Evolutionary conservation across 108 stramenopile species (phyloP), one percentile per base, ranked within the genome.

Genomic region (Stephanodiscus minutulus): DNA sequence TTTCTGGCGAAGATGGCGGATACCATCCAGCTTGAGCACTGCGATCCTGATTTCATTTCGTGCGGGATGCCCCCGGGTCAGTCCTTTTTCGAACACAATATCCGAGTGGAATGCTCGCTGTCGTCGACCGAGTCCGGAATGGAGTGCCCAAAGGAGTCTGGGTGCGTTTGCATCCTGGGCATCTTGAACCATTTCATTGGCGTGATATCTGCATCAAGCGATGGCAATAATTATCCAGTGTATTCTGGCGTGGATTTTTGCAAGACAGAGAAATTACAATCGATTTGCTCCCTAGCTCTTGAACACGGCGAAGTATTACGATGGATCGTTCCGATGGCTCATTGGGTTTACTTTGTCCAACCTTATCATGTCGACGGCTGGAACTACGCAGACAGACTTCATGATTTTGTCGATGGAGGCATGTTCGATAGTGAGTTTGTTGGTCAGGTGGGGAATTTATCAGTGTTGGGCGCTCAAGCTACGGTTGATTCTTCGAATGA

Each of bases 341-440:
- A 39, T 47, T 61, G 61, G 61, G n/a, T 37, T 21, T 39, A 61
- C 37, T 61, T 47, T 12, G 9, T 61, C 21, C 35, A 37, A 61
- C 37, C 22, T 11, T 61, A 61, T 13, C 35, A 61, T 39, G 31
- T 7, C 13, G 27, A 47, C 21, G 61, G 27, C 3, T 61, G 61
- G 61, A 61, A 61, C 27, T 61, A 61, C 13, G 31, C 17, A 9
- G 35, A 21, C 8, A 22, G 21, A 27, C 46, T 61, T 21, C 35
- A 13, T 20, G 61, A 22, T 24, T 61, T 61, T 27, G 61, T 61
- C 20, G 10, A 27, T 1, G 61, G 61, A 47, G 35, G 61, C 27
- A 61, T 61, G 61, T 21, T 22, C 1, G 61, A 61, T 61, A 27
- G 31, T 0, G 22, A 24, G 7, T 61, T 61, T 39, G 35, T 61